phyloP scores from a whole-genome alignment of 805 yeast species.

The Candida gorgasii region DNA sequence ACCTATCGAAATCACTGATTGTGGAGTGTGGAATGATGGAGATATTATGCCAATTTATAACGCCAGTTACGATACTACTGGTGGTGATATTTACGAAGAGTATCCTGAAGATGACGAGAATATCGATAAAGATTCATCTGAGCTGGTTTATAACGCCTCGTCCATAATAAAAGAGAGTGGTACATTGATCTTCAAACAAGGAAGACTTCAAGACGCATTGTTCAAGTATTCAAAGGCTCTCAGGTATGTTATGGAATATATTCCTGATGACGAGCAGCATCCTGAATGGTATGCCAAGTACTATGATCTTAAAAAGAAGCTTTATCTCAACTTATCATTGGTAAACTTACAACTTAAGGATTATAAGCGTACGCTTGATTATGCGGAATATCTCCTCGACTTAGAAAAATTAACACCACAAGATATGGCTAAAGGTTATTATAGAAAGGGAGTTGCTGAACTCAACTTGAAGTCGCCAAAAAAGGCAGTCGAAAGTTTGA shows the following conservation, averaged over 20 bases:
- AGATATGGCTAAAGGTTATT: constrained; percentile 60
- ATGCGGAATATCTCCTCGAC: constrained; percentile 58
- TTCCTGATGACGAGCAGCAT: constrained; percentile 69
- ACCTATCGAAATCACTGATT: constrained; percentile 48
- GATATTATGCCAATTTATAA: constrained; percentile 59
- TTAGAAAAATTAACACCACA: constrained; percentile 31
- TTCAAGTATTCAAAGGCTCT: constrained; percentile 67
- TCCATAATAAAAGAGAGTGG: constrained; percentile 67
- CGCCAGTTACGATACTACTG: constrained; percentile 60
- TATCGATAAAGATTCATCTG: constrained; percentile 59
- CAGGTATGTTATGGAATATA: constrained; percentile 67
- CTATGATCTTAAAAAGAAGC: constrained; percentile 50
- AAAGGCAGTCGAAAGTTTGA: constrained; percentile 50
- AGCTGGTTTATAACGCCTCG: constrained; percentile 52
- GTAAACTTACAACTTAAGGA: constrained; percentile 50
- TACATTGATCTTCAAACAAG: constrained; percentile 55
- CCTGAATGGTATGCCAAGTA: constrained; percentile 53
- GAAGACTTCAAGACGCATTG: constrained; percentile 51
- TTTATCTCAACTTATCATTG: constrained; percentile 61
- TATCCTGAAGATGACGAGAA: constrained; percentile 70
- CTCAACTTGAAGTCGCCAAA: constrained; percentile 46
- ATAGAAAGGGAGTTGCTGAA: constrained; percentile 54
- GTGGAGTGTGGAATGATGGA: constrained; percentile 64
- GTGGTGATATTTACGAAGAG: constrained; percentile 75
- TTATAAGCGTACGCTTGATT: constrained; percentile 52